Evolutionary conservation across 225 moss, liverwort and hornwort species (phyloP).

Genomic region (Polytrichum formosum): DNA sequence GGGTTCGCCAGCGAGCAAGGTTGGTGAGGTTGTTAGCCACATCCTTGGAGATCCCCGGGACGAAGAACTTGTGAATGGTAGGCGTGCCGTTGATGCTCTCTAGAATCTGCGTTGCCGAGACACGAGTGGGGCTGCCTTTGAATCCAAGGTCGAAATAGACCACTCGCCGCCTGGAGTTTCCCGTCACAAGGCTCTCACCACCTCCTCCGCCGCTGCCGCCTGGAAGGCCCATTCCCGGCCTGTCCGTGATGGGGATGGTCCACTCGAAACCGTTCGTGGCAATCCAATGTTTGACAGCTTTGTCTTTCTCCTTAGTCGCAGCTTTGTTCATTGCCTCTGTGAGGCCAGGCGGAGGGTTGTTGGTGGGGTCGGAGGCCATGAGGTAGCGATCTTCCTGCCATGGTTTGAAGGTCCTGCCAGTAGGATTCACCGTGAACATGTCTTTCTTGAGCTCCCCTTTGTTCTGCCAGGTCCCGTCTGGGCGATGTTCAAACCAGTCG

Average conservation of each 20-base stretch:
- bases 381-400: background rate
- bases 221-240: background rate
- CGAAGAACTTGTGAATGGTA: background rate
- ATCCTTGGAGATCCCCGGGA: background rate
- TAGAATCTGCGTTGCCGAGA: background rate
- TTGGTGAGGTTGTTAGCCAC: background rate
- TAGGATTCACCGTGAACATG: background rate
- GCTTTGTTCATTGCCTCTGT: background rate
- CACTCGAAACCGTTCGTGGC: background rate
- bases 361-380: background rate
- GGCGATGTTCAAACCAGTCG: background rate
- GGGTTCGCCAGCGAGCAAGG: background rate
- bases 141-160: conserved; percentile 1
- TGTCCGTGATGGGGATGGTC: conserved; percentile 3
- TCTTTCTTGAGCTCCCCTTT: background rate
- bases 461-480: background rate
- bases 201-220: background rate
- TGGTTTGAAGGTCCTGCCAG: background rate
- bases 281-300: conserved; percentile 7
- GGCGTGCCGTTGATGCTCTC: conserved; percentile 3
- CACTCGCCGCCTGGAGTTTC: background rate
- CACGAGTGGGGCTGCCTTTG: background rate
- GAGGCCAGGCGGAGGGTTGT: background rate
- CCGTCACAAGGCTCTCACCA: conserved; percentile 7
- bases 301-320: background rate